These are phyloP conservation scores for Aspergillus melleus DNA, from an alignment of 2,329 filamentous ascomycete species.

Conservation along the genomic window DNA sequence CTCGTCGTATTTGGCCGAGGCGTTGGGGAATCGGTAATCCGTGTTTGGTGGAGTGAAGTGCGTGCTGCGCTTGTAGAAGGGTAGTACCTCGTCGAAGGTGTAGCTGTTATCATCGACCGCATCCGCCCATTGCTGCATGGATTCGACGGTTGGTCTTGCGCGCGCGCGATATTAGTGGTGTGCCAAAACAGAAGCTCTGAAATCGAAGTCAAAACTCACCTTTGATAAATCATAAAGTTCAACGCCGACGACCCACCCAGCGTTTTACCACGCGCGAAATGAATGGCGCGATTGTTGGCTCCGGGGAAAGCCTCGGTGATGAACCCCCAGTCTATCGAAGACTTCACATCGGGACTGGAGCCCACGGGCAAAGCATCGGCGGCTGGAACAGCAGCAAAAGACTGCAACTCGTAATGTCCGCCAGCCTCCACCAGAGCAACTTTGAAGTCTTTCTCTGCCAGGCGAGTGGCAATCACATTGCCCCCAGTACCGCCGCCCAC, in stretches of 20 bases:
- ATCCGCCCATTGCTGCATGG: slow-evolving; percentile 24
- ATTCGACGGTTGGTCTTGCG: slow-evolving; percentile 13
- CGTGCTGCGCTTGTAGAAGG: slow-evolving; percentile 28
- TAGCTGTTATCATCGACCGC: slow-evolving; percentile 26
- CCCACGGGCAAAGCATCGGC: slow-evolving; percentile 21
- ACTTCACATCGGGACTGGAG: slow-evolving; percentile 22
- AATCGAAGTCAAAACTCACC: slow-evolving; percentile 6
- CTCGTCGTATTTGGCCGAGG: slow-evolving; percentile 26
- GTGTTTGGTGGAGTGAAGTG: slow-evolving; percentile 27
- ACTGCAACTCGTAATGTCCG: slow-evolving; percentile 26
- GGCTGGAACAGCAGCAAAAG: slow-evolving; percentile 19
- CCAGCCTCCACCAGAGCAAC: slow-evolving; percentile 34
- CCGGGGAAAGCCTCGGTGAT: slow-evolving; percentile 20
- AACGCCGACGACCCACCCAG: slow-evolving; percentile 27
- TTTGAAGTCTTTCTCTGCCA: slow-evolving; percentile 23
- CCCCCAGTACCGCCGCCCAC: slow-evolving; percentile 30
- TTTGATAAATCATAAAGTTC: slow-evolving; percentile 27
- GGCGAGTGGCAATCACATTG: slow-evolving; percentile 23
- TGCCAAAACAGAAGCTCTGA: not conserved
- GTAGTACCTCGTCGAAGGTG: slow-evolving; percentile 24
- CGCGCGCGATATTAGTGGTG: not conserved
- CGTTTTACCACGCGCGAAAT: slow-evolving; percentile 30
- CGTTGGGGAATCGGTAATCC: slow-evolving; percentile 17
- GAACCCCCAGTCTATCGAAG: slow-evolving; percentile 27
- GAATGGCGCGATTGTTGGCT: slow-evolving; percentile 24